Evolutionary conservation across 257 asterid genomes (phyloP).

Genomic region (Plectranthus barbatus): DNA sequence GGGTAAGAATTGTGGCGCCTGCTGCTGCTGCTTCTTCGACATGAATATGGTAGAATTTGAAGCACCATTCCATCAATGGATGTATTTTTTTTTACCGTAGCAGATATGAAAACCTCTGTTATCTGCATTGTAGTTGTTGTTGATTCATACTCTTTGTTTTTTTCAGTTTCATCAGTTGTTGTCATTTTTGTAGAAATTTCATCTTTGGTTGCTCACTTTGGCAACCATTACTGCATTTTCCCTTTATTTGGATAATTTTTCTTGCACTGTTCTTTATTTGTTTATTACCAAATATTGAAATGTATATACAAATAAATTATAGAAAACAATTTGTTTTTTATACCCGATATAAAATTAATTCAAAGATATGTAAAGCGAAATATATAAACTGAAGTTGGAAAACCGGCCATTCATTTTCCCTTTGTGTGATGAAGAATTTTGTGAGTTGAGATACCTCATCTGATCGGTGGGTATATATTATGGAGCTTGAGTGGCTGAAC

Average conservation of each 20-base stretch:
- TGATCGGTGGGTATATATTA: neutral
- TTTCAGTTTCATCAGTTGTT: conserved; percentile 22
- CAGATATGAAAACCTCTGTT: conserved; percentile 8
- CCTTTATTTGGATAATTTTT: neutral
- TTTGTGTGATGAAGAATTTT: neutral
- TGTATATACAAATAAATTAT: no score
- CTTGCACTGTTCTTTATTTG: neutral
- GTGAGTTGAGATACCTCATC: neutral
- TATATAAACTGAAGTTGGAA: no score
- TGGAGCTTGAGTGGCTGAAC: neutral
- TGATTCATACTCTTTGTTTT: conserved; percentile 19
- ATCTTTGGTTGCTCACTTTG: conserved; percentile 28
- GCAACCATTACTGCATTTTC: conserved; percentile 19
- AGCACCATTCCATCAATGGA: no score
- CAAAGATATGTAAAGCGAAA: no score
- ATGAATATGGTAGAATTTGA: neutral
- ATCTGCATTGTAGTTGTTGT: conserved; percentile 26
- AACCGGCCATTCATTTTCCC: no score
- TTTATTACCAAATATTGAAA: no score
- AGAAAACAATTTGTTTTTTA: no score
- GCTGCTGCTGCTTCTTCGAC: no score
- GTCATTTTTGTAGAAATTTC: conserved; percentile 2
- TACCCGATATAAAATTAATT: no score
- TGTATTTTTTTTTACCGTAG: no score
- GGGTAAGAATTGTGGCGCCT: conserved; percentile 28